Evolutionary conservation across 2,329 filamentous ascomycete genomes (phyloP), one percentile per base, ranked within the genome.

Genomic region (Paradendryphiella salina): DNA sequence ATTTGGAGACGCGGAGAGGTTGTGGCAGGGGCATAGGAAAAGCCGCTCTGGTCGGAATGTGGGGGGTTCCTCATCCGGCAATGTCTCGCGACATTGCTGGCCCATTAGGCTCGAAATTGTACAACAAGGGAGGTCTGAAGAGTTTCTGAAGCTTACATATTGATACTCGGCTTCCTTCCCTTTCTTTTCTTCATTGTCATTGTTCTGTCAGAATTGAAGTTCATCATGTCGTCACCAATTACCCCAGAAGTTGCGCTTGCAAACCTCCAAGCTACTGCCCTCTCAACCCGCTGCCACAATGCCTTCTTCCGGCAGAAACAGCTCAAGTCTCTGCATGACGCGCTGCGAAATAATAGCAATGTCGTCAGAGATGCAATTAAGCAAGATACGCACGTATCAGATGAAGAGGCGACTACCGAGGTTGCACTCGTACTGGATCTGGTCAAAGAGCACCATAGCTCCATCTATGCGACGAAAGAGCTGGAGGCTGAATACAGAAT

Each of bases 281-380:
- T 76, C 8, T 76, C 80, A 41, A 74, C 75, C 20, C 73, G 77
- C 40, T 71, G 73, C 9, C 68, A 74, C 38, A 81, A 77, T 52
- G 56, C 76, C n/a, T 73, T 73, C 50, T 79, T 78, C 51, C 71
- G 76, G 9, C 77, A 78, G 57, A 71, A 73, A 28, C 74, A 81
- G 57, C 69, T 81, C 7, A 71, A 78, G 48, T 60, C 56, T 2
- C 70, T 82, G 0, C 75, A 78, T 52, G 64, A 73, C 18, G 56
- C 57, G 2, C 56, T 81, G 7, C 64, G 70, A 3, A 59, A 66
- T 3, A 71, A 75, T 15, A 64, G 64, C 18, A 52, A 64, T 5
- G 63, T 65, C 1, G 71, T 80, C 6, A 64, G 69, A 46, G 63
- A 73, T 26, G 76, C 77, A 0, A 75, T 80, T 7, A 62, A 65